A percentile compares a stretch with the other conserved stretches of the same genome.
Conservation (phyloP, 768 basidiomycete genomes). For the Daedaleopsis nitida region DNA sequence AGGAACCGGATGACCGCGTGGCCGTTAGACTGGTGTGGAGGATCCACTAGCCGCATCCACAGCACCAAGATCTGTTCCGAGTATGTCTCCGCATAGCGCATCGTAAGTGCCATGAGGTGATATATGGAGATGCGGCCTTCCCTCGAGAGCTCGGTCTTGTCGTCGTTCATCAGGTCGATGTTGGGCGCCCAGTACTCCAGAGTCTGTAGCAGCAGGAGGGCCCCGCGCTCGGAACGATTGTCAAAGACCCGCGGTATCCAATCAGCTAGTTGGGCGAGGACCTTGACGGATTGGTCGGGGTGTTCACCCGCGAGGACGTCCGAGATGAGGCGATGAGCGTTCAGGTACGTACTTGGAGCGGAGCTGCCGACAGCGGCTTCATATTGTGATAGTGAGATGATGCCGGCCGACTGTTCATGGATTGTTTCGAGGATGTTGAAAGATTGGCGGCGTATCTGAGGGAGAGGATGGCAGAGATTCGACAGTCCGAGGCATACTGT, state of each 20-base stretch:
- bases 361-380: constrained; percentile 73
- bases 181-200: constrained; percentile 84
- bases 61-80: constrained; percentile 79
- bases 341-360: constrained; percentile 75
- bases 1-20: constrained; percentile 82
- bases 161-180: constrained; percentile 68
- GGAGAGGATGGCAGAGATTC: constrained; percentile 77
- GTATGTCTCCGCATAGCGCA: constrained; percentile 71
- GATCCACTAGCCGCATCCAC: constrained; percentile 78
- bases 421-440: constrained; percentile 76
- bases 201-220: constrained; percentile 70
- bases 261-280: constrained; percentile 70
- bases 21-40: constrained; percentile 70
- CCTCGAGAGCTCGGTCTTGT: constrained; percentile 53
- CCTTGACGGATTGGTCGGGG: constrained; percentile 59
- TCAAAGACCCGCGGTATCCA: constrained; percentile 69
- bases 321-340: constrained; percentile 77
- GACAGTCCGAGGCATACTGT: constrained; percentile 75
- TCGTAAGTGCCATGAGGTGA: constrained; percentile 81
- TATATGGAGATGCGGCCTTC: constrained; percentile 70
- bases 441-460: constrained; percentile 68
- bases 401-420: constrained; percentile 67
- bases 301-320: constrained; percentile 80
- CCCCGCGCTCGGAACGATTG: constrained; percentile 47
- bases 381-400: constrained; percentile 69